A percentile compares a stretch with the other conserved stretches of the same genome.
Conservation (phyloP, 176 grass and related monocot species). For the Eleusine indica region DNA sequence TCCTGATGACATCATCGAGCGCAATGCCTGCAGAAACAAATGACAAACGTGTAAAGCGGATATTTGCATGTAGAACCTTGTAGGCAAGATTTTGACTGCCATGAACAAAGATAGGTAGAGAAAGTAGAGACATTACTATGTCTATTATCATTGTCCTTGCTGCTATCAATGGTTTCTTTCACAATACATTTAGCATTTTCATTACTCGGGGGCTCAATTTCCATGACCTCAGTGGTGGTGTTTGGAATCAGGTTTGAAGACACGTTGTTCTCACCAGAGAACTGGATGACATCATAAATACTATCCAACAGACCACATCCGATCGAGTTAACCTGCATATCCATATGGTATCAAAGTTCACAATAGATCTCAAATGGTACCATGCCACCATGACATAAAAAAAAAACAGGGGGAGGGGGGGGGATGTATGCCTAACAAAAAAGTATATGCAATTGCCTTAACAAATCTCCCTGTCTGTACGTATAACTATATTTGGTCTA, state of each 20-base stretch:
- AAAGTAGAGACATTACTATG: constrained; percentile 1
- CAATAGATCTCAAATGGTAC: constrained; percentile 33
- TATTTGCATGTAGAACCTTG: constrained; percentile 9
- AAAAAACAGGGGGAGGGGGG: not conserved
- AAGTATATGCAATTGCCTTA: not conserved
- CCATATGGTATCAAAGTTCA: constrained; percentile 35
- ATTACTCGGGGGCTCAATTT: constrained; percentile 61
- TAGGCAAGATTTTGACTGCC: not conserved
- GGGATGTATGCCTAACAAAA: constrained; percentile 24
- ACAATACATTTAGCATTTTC: constrained; percentile 44
- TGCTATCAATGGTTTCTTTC: constrained; percentile 36
- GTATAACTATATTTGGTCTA: constrained; percentile 1
- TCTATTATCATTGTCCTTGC: constrained; percentile 9
- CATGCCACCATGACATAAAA: constrained; percentile 11
- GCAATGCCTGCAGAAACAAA: constrained; percentile 49
- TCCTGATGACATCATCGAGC: constrained; percentile 68
- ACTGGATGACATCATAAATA: constrained; percentile 77
- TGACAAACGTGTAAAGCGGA: constrained; percentile 9
- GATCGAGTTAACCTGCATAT: constrained; percentile 80
- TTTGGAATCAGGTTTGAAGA: constrained; percentile 48
- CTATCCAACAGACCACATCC: constrained; percentile 76
- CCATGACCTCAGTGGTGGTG: constrained; percentile 74
- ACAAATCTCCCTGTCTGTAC: not conserved
- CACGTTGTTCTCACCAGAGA: constrained; percentile 59
- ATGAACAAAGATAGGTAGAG: not conserved